These are phyloP conservation scores for Microbotryum saponariae DNA, from an alignment of 1,284 basidiomycete genomes.

Conservation along the genomic window DNA sequence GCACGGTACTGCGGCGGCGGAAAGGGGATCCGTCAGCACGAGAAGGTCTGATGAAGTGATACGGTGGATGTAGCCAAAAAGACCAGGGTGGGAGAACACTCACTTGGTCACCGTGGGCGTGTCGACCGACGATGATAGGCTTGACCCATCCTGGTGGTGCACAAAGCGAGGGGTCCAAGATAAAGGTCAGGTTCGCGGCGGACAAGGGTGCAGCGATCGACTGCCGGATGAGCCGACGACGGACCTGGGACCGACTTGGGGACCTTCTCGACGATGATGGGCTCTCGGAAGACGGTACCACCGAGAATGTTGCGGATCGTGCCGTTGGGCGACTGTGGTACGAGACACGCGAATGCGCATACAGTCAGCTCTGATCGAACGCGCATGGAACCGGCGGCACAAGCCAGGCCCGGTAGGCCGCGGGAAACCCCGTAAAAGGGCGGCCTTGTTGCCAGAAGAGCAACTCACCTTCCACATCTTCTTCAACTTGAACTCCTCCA, in stretches of 20 bases:
- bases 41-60: neutral
- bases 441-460: neutral
- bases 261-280: slow-evolving; percentile 84
- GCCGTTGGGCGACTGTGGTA: slow-evolving; percentile 72
- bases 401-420: neutral
- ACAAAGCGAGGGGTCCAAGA: neutral
- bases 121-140: slow-evolving; percentile 92
- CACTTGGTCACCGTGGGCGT: slow-evolving; percentile 93
- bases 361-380: too few relatives aligned
- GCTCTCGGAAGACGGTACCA: slow-evolving; percentile 97
- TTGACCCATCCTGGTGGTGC: slow-evolving; percentile 71
- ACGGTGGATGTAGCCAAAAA: neutral
- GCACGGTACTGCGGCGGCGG: slow-evolving; percentile 60
- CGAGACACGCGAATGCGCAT: too few relatives aligned
- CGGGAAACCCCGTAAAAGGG: too few relatives aligned
- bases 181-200: too few relatives aligned
- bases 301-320: slow-evolving; percentile 67
- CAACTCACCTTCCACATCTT: slow-evolving; percentile 57
- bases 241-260: slow-evolving; percentile 72
- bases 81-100: slow-evolving; percentile 26
- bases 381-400: too few relatives aligned
- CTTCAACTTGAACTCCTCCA: slow-evolving; percentile 92
- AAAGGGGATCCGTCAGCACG: slow-evolving; percentile 11
- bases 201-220: neutral
- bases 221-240: neutral